Evolutionary conservation across 768 basidiomycete genomes (phyloP).

Genomic region (Leucocoprinus leucothites): DNA sequence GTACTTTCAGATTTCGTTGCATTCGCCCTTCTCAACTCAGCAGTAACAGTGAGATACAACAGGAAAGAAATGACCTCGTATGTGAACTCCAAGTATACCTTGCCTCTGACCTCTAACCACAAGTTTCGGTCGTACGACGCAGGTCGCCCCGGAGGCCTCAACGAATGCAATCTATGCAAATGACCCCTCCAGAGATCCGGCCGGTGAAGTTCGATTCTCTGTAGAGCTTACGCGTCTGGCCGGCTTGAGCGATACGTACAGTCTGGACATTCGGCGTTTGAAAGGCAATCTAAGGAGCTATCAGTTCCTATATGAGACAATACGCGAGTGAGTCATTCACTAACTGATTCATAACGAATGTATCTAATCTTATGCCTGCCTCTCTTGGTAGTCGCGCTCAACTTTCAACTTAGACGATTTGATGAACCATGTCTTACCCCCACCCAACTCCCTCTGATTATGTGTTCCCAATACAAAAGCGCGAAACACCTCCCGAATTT

Average conservation of each 20-base stretch:
- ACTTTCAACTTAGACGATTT: not conserved
- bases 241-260: conserved; percentile 79
- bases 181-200: conserved; percentile 56
- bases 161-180: not conserved
- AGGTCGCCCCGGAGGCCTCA: not conserved
- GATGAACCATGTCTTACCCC: not conserved
- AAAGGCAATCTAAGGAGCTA: conserved; percentile 86
- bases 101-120: too few relatives aligned
- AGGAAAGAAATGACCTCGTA: not conserved
- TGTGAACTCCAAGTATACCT: not conserved
- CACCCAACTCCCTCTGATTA: not conserved
- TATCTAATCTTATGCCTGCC: not conserved
- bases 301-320: conserved; percentile 75
- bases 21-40: conserved; percentile 53
- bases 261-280: conserved; percentile 83
- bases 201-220: conserved; percentile 91
- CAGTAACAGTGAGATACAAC: not conserved
- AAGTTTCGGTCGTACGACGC: too few relatives aligned
- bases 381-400: not conserved
- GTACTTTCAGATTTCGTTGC: conserved; percentile 80
- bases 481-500: too few relatives aligned
- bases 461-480: too few relatives aligned
- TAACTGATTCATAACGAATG: not conserved
- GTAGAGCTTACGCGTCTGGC: conserved; percentile 88
- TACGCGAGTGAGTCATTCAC: conserved; percentile 25